Evolutionary conservation across 805 yeast species (phyloP).

Genomic region (Suhomyces tanzawaensis): DNA sequence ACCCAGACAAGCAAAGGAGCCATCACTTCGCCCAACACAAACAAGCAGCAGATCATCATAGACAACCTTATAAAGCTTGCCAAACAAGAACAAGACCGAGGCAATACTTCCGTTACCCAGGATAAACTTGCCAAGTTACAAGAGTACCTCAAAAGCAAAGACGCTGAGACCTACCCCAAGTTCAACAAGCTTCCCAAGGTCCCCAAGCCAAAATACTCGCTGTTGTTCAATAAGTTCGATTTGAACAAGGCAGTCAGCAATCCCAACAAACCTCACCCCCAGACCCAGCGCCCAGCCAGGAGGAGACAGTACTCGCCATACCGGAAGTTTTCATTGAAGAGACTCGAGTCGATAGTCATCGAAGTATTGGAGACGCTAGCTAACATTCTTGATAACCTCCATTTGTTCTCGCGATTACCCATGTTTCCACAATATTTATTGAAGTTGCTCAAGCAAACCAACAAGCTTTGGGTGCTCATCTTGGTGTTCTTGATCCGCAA

Average conservation of each 20-base stretch:
- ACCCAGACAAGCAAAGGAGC: neutral
- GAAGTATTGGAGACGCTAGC: conserved; percentile 36
- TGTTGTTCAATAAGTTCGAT: conserved; percentile 32
- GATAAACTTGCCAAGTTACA: conserved; percentile 35
- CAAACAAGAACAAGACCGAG: conserved; percentile 35
- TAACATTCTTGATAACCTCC: conserved; percentile 40
- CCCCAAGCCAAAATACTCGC: conserved; percentile 33
- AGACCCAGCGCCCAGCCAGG: neutral
- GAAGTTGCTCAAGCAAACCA: conserved; percentile 38
- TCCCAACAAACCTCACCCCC: neutral
- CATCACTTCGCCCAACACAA: neutral
- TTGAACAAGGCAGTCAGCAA: conserved; percentile 14
- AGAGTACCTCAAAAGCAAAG: conserved; percentile 20
- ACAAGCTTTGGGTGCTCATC: conserved; percentile 42
- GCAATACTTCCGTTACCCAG: conserved; percentile 36
- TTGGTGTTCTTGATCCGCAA: conserved; percentile 40
- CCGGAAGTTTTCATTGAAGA: conserved; percentile 27
- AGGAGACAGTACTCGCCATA: conserved; percentile 8
- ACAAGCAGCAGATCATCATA: conserved; percentile 23
- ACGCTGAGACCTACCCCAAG: conserved; percentile 8
- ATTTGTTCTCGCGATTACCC: conserved; percentile 40
- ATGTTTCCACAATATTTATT: conserved; percentile 38
- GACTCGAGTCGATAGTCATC: conserved; percentile 28
- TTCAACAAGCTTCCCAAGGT: conserved; percentile 16
- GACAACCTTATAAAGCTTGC: conserved; percentile 30